phyloP scores from a whole-genome alignment of 352 stramenopile genomes.

The Phytophthora vignae region DNA sequence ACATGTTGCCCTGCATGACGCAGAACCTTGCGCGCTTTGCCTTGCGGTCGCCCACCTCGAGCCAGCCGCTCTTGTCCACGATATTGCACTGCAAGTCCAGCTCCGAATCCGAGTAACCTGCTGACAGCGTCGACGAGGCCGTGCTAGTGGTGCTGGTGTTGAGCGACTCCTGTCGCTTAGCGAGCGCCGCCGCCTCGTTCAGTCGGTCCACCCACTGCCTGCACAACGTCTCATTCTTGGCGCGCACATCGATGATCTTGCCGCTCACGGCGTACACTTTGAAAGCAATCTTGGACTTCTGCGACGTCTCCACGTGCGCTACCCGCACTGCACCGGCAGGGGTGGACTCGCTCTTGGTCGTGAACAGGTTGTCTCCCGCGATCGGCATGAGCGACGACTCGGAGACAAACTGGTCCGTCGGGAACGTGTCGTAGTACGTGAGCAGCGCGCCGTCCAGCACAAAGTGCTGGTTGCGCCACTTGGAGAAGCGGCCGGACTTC shows the following conservation, averaged over 20 bases:
- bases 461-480: conserved; percentile 89
- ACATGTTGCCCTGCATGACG: conserved; percentile 84
- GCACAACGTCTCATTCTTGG: conserved; percentile 80
- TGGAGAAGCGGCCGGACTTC: conserved; percentile 80
- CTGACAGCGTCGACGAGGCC: conserved; percentile 67
- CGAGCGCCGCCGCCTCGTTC: conserved; percentile 70
- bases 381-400: conserved; percentile 67
- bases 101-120: conserved; percentile 75
- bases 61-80: conserved; percentile 83
- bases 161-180: conserved; percentile 80
- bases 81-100: conserved; percentile 77
- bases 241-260: conserved; percentile 85
- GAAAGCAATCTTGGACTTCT: conserved; percentile 84
- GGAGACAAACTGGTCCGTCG: conserved; percentile 80
- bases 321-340: conserved; percentile 76
- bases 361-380: conserved; percentile 70
- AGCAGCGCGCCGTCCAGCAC: conserved; percentile 79
- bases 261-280: conserved; percentile 85
- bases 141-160: conserved; percentile 81
- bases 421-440: conserved; percentile 87
- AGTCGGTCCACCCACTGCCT: conserved; percentile 80
- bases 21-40: conserved; percentile 77
- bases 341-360: conserved; percentile 75
- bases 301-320: conserved; percentile 76
- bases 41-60: conserved; percentile 82